Percentiles rank a stretch among this genome's conserved stretches.
Evolutionary conservation across 2,329 filamentous ascomycete genomes (phyloP).

Genomic region (Phyllosticta citriasiana): DNA sequence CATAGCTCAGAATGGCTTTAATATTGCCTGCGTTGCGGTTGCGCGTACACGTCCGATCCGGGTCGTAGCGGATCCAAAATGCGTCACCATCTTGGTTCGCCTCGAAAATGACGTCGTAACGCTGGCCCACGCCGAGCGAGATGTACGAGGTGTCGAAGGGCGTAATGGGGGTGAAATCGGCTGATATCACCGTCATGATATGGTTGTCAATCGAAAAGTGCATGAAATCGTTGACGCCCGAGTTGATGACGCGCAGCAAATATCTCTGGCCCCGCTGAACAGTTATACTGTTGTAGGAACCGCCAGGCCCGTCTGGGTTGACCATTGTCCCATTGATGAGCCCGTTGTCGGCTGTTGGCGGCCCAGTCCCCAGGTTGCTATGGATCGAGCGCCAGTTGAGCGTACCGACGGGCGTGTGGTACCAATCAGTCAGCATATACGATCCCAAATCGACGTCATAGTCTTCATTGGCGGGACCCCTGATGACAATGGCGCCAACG

Average conservation of each 20-base stretch:
- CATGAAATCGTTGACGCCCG: conserved; percentile 27
- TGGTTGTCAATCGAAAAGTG: conserved; percentile 31
- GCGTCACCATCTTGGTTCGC: conserved; percentile 34
- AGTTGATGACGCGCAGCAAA: conserved; percentile 35
- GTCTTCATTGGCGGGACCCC: conserved; percentile 33
- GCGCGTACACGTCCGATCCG: neutral
- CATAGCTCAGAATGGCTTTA: conserved; percentile 33
- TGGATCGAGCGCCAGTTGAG: neutral
- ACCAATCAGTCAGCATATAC: conserved; percentile 55
- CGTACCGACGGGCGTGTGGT: conserved; percentile 30
- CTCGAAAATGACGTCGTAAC: conserved; percentile 38
- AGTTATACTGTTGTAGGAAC: conserved; percentile 24
- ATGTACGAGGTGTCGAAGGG: conserved; percentile 24
- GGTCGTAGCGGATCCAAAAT: conserved; percentile 34
- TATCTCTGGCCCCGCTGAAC: conserved; percentile 35
- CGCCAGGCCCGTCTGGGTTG: conserved; percentile 30
- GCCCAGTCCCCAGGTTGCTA: neutral
- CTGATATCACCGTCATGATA: conserved; percentile 25
- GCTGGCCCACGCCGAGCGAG: conserved; percentile 23
- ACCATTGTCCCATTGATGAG: conserved; percentile 48
- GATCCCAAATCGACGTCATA: conserved; percentile 53
- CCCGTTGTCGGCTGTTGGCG: conserved; percentile 33
- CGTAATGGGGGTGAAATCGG: conserved; percentile 27
- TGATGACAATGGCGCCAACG: conserved; percentile 29
- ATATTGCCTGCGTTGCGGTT: conserved; percentile 25